phyloP scores from a whole-genome alignment of 1,139 yeast genomes.

The Suhomyces bribrorum region DNA sequence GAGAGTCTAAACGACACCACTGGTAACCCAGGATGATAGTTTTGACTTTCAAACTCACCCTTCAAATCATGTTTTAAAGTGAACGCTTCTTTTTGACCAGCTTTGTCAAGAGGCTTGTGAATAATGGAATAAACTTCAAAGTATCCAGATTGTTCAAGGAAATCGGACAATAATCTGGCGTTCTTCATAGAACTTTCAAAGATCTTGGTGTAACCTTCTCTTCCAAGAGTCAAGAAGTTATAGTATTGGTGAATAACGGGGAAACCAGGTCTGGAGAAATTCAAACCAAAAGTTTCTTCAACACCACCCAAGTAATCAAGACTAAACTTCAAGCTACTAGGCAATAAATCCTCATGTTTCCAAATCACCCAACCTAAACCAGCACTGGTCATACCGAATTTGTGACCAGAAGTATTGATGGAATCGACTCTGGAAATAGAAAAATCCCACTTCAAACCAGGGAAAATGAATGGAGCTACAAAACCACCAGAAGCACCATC shows the following conservation, averaged over 20 bases:
- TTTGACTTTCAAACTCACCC: slow-evolving; percentile 29
- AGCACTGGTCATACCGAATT: slow-evolving; percentile 85
- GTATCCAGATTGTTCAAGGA: slow-evolving; percentile 63
- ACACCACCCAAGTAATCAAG: slow-evolving; percentile 85
- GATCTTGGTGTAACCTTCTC: slow-evolving; percentile 63
- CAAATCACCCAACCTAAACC: slow-evolving; percentile 94
- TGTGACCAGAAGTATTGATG: slow-evolving; percentile 93
- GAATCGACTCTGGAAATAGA: slow-evolving; percentile 72
- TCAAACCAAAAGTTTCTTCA: slow-evolving; percentile 83
- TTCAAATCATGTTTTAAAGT: slow-evolving; percentile 23
- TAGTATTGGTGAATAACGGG: slow-evolving; percentile 87
- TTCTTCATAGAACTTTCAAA: slow-evolving; percentile 66
- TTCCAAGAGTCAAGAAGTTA: slow-evolving; percentile 71
- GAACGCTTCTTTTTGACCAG: slow-evolving; percentile 19
- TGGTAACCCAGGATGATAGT: slow-evolving; percentile 77
- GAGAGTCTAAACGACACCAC: slow-evolving; percentile 85
- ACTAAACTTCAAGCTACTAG: slow-evolving; percentile 71
- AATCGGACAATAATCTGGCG: slow-evolving; percentile 67
- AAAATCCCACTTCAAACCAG: slow-evolving; percentile 83
- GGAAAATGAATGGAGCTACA: slow-evolving; percentile 80
- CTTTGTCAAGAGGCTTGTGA: slow-evolving; percentile 52
- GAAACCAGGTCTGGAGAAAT: slow-evolving; percentile 91
- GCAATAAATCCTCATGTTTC: slow-evolving; percentile 65
- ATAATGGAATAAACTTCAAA: slow-evolving; percentile 78
- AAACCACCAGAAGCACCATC: slow-evolving; percentile 95